Evolutionary conservation across 179 eudicot species (phyloP), one percentile per base, ranked within the genome.

Genomic region (Vitellaria paradoxa): DNA sequence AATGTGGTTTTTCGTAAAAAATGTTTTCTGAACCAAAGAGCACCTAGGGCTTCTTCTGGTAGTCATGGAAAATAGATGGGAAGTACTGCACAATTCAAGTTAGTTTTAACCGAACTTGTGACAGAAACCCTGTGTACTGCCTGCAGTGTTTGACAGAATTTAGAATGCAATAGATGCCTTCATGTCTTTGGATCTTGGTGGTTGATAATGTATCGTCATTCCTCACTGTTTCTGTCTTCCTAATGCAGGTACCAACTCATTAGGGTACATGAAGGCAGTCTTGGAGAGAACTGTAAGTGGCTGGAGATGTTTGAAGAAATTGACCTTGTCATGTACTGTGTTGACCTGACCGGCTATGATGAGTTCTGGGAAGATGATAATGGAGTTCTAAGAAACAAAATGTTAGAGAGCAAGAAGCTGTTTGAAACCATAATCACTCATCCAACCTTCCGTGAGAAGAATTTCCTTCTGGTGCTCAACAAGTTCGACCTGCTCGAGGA

Each of bases 231-330:
- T 50, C 30, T 21, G 18, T 26, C 64, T 80, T 49, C 7, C 11
- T 13, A 9, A 10, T 76, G 79, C 89, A 94, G 96, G 83, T 93
- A 83, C 85, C 90, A 93, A 81, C 91, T 96, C 56, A 91, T 91
- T 66, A 83, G 98, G 81, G 84, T 89, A 76, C 90, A 85, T 63
- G 83, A 91, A 59, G 85, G 87, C 82, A 88, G 91, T 80, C 90
- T 93, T 17, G 88, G 88, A 40, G 86, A 90, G 75, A 91, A 86
- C 82, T 89, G 97, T 89, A 95, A 93, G 80, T 93, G 93, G 99
- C 69, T 95, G 62, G 92, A 86, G 74, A 93, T 95, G 97, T 95
- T 95, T 59, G 98, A 93, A 85, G 94, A 95, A 66, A 87, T 85
- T 6, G 84, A 92, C 70, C 87, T 93, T 15, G 93, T 96, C 69